Conservation (phyloP, 2,329 filamentous ascomycete species). For the Trichoderma lentiforme region DNA sequence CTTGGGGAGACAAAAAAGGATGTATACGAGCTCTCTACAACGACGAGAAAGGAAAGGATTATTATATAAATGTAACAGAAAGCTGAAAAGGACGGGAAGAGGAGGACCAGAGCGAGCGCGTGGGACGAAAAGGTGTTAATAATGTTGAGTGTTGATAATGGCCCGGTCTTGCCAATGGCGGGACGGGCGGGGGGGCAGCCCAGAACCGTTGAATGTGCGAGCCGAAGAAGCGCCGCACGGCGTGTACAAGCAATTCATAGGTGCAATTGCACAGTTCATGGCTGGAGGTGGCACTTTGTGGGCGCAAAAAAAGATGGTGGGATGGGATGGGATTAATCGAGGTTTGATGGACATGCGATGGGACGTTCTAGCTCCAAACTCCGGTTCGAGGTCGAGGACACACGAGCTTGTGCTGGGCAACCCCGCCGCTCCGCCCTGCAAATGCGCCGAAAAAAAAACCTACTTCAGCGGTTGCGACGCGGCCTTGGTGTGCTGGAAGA, state of each 20-base stretch:
- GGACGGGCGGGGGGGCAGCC: conserved; percentile 13
- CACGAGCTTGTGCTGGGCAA: not conserved
- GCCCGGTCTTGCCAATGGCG: conserved; percentile 3
- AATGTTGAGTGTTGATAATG: conserved; percentile 19
- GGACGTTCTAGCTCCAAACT: not conserved
- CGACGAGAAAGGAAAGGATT: not conserved
- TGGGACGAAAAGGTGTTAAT: conserved; percentile 13
- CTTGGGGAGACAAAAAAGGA: not conserved
- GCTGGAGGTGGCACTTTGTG: not conserved
- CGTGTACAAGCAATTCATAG: not conserved
- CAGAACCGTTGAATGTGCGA: conserved; percentile 9
- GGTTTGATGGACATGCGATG: not conserved
- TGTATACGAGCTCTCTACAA: not conserved
- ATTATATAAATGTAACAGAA: conserved; percentile 3
- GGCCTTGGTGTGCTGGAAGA: not conserved
- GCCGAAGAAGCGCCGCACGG: conserved; percentile 12
- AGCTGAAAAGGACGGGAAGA: not conserved
- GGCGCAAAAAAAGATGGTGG: conserved; percentile 13
- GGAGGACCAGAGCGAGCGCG: not conserved
- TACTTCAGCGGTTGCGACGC: not conserved
- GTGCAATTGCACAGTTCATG: not conserved
- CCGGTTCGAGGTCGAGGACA: not conserved
- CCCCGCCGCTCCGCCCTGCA: not conserved
- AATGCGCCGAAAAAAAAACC: not conserved
- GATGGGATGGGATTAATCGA: not conserved